phyloP scores from a whole-genome alignment of 129 eudicot species.

The Chrysanthemum makinoi region DNA sequence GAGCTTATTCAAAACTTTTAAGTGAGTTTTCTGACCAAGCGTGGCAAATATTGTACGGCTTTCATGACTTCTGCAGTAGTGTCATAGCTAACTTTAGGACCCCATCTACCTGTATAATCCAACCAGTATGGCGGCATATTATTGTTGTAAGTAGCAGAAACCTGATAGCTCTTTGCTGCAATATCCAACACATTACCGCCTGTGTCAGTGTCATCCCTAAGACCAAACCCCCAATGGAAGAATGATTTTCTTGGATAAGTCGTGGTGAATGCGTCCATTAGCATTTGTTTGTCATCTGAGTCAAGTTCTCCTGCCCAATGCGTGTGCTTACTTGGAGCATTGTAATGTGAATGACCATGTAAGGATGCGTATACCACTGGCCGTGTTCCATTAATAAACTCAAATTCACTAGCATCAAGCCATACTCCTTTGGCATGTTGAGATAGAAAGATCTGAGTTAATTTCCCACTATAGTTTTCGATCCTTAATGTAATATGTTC shows the following conservation, averaged over 20 bases:
- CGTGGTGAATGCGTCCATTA: not conserved
- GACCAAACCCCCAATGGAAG: slow-evolving; percentile 17
- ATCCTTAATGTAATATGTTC: slow-evolving; percentile 45
- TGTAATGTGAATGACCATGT: slow-evolving; percentile 38
- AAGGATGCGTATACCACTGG: slow-evolving; percentile 41
- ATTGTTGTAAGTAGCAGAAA: slow-evolving; percentile 10
- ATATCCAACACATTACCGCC: slow-evolving; percentile 27
- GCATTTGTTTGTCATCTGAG: not conserved
- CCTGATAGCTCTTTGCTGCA: slow-evolving; percentile 10
- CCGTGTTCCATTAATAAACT: slow-evolving; percentile 18
- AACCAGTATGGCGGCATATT: slow-evolving; percentile 17
- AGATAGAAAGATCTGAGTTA: slow-evolving; percentile 30
- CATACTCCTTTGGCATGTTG: slow-evolving; percentile 38
- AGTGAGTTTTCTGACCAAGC: not conserved
- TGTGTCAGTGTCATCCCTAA: slow-evolving; percentile 26
- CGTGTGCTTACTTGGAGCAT: not conserved
- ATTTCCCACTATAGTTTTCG: slow-evolving; percentile 33
- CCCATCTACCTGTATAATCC: slow-evolving; percentile 38
- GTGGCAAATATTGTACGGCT: not conserved
- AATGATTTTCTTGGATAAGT: not conserved
- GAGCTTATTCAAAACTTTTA: not conserved
- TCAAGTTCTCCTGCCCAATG: not conserved
- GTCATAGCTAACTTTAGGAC: slow-evolving; percentile 24
- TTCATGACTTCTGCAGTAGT: not conserved
- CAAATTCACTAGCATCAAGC: slow-evolving; percentile 28